These are phyloP conservation scores for Trametes cubensis DNA, from an alignment of 768 basidiomycete genomes.

Conservation along the genomic window DNA sequence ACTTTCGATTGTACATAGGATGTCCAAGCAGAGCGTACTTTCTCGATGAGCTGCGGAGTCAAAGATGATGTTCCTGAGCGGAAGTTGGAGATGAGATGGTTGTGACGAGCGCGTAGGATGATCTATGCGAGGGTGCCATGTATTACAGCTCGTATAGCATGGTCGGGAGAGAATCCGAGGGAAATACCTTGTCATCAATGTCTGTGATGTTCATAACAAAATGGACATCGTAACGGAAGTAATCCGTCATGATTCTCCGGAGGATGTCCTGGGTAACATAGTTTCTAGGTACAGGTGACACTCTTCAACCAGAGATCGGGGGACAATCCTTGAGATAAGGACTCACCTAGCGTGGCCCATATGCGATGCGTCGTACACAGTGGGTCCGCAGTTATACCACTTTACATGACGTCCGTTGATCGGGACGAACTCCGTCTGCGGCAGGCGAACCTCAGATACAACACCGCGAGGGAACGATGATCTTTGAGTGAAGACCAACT, in stretches of 20 bases:
- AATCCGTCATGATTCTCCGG: slow-evolving; percentile 88
- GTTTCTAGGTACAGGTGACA: slow-evolving; percentile 56
- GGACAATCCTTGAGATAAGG: neutral
- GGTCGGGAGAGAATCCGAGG: neutral
- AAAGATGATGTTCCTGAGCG: slow-evolving; percentile 55
- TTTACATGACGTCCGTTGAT: slow-evolving; percentile 74
- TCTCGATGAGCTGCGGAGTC: slow-evolving; percentile 57
- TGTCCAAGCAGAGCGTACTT: slow-evolving; percentile 65
- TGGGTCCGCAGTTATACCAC: slow-evolving; percentile 99
- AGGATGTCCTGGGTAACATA: slow-evolving; percentile 96
- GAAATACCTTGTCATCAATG: slow-evolving; percentile 93
- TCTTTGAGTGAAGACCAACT: slow-evolving; percentile 44
- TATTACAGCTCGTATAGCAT: neutral
- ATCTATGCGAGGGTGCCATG: slow-evolving; percentile 58
- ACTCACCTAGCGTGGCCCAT: slow-evolving; percentile 96
- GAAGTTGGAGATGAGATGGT: slow-evolving; percentile 68
- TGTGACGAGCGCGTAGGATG: slow-evolving; percentile 86
- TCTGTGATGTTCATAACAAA: slow-evolving; percentile 99
- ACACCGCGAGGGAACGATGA: slow-evolving; percentile 5
- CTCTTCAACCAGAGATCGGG: neutral
- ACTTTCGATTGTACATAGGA: slow-evolving; percentile 66
- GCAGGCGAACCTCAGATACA: slow-evolving; percentile 22
- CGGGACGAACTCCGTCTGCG: slow-evolving; percentile 77
- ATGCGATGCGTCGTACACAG: slow-evolving; percentile 97
- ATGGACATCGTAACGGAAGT: slow-evolving; percentile 96